These are phyloP conservation scores for Dendryphion nanum DNA, from an alignment of 2,329 filamentous ascomycete genomes.

Conservation along the genomic window DNA sequence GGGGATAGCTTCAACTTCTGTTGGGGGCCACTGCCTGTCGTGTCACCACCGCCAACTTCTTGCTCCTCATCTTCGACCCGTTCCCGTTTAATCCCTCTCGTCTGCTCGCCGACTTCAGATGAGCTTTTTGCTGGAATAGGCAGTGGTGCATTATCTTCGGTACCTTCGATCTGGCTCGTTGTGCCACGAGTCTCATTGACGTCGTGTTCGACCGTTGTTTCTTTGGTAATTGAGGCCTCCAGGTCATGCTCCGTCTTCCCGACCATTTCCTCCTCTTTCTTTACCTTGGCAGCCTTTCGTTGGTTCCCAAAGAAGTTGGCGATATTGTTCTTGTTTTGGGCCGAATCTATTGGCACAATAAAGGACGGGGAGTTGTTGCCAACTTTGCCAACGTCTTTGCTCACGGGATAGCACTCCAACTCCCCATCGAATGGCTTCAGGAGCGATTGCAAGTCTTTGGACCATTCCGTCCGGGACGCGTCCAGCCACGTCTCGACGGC, in stretches of 20 bases:
- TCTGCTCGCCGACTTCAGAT: conserved; percentile 13
- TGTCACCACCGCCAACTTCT: conserved; percentile 23
- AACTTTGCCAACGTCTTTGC: conserved; percentile 88
- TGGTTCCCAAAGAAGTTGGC: conserved; percentile 83
- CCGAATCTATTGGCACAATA: conserved; percentile 77
- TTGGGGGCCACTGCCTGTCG: conserved; percentile 32
- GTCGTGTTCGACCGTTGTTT: conserved; percentile 38
- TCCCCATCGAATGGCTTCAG: conserved; percentile 78
- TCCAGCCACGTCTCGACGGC: conserved; percentile 76
- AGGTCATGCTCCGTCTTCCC: conserved; percentile 23
- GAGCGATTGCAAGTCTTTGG: conserved; percentile 70
- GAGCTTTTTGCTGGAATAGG: conserved; percentile 34
- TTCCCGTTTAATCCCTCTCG: conserved; percentile 50
- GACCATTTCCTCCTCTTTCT: conserved; percentile 11
- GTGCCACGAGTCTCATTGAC: conserved; percentile 43
- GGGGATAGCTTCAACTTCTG: conserved; percentile 34
- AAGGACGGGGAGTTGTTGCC: conserved; percentile 86
- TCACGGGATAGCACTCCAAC: conserved; percentile 82
- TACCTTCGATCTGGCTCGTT: conserved; percentile 42
- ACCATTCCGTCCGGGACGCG: conserved; percentile 70
- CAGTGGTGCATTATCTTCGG: conserved; percentile 54
- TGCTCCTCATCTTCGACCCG: conserved; percentile 36
- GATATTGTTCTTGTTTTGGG: conserved; percentile 89
- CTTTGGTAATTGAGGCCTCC: conserved; percentile 24
- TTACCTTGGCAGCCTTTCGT: conserved; percentile 33